Evolutionary conservation across 495 filamentous ascomycete species (phyloP).

Genomic region (Xylaria grammica): DNA sequence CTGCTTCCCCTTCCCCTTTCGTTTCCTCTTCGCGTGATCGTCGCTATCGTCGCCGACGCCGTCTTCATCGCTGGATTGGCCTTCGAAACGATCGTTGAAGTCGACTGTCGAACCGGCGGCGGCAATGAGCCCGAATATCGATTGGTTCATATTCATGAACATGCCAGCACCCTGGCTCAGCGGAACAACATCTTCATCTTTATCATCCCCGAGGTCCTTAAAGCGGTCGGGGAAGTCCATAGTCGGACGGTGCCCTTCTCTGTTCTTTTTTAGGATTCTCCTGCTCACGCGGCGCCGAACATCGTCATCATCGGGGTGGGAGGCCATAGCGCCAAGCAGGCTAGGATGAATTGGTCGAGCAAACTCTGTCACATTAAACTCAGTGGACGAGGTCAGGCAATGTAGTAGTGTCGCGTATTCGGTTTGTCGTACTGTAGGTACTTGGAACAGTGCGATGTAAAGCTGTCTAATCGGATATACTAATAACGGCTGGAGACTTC

Average conservation of each 20-base stretch:
- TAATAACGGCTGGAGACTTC: not conserved
- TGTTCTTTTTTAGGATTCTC: constrained; percentile 65
- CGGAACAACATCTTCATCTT: constrained; percentile 72
- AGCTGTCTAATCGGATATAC: not conserved
- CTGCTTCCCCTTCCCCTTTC: constrained; percentile 24
- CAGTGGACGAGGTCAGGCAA: not conserved
- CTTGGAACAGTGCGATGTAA: not conserved
- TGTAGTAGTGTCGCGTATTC: not conserved
- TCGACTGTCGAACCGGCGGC: constrained; percentile 83
- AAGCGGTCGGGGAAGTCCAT: constrained; percentile 81
- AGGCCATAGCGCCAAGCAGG: constrained; percentile 25
- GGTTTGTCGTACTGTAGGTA: not conserved
- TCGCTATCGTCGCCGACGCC: constrained; percentile 53
- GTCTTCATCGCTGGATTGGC: constrained; percentile 79
- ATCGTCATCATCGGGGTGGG: constrained; percentile 25
- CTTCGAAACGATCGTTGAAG: constrained; percentile 81
- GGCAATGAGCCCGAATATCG: constrained; percentile 90
- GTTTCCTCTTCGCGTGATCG: not conserved
- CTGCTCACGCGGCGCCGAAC: constrained; percentile 44
- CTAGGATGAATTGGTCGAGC: not conserved
- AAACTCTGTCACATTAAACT: not conserved
- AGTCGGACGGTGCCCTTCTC: constrained; percentile 61
- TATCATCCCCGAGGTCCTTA: constrained; percentile 69
- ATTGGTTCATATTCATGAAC: constrained; percentile 86
- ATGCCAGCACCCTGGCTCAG: constrained; percentile 55